These are phyloP conservation scores for Entrophospora sp. DNA, from an alignment of 192 early-diverging fungal genomes.

Conservation along the genomic window DNA sequence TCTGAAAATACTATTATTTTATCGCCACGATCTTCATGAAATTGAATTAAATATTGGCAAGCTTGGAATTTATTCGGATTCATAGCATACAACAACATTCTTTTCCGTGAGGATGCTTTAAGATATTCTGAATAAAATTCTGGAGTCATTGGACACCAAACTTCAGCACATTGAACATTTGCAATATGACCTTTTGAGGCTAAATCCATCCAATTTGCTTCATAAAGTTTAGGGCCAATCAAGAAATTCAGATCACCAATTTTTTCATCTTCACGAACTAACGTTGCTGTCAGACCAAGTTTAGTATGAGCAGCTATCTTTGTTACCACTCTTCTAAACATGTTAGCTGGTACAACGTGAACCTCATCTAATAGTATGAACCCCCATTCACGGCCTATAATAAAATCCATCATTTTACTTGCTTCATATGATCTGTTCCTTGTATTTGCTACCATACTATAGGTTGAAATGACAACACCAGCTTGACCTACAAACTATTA, in stretches of 20 bases:
- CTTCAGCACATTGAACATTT: slow-evolving; percentile 95
- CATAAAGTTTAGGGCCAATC: slow-evolving; percentile 98
- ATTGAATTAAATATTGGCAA: slow-evolving; percentile 92
- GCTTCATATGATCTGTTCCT: slow-evolving; percentile 91
- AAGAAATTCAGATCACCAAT: slow-evolving; percentile 96
- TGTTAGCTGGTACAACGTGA: slow-evolving; percentile 95
- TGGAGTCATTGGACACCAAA: slow-evolving; percentile 97
- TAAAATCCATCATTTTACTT: slow-evolving; percentile 92
- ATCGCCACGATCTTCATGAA: slow-evolving; percentile 88
- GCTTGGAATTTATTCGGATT: slow-evolving; percentile 98
- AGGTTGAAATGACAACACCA: slow-evolving; percentile 94
- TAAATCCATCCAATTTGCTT: slow-evolving; percentile 99
- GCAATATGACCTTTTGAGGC: slow-evolving; percentile 97
- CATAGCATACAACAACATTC: slow-evolving; percentile 85
- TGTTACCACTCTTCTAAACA: slow-evolving; percentile 90
- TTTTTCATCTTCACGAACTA: slow-evolving; percentile 98
- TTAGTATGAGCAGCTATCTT: slow-evolving; percentile 90
- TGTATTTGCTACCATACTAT: slow-evolving; percentile 91
- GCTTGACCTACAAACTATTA: slow-evolving; percentile 66
- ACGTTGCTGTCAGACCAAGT: slow-evolving; percentile 94
- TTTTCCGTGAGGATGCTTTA: slow-evolving; percentile 67
- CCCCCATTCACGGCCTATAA: slow-evolving; percentile 90
- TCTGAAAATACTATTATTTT: slow-evolving; percentile 99
- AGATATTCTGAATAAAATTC: slow-evolving; percentile 96
- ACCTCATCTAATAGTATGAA: slow-evolving; percentile 97